Base-by-base conservation (phyloP, 1,284 basidiomycete genomes). In the Pulchroboletus neoregius region DNA sequence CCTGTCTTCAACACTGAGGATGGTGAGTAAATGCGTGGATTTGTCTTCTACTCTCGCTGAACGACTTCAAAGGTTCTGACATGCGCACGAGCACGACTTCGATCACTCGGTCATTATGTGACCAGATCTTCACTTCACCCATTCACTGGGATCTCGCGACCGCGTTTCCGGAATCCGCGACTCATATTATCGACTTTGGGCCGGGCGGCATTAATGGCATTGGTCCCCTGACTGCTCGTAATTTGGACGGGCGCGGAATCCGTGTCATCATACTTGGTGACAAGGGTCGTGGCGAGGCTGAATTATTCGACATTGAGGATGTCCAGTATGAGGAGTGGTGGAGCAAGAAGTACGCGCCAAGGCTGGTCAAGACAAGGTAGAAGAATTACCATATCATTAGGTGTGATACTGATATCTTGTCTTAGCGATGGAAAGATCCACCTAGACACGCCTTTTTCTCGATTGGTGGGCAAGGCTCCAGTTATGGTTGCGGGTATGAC, bases 401-500 rank as follows among this genome's bases (percentile, higher is more conserved):
- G 27, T 45, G 43, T 48, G 39, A 30, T 46, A 41, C 28, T 60
- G 30, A 55, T 53, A 8, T 51, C 11, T 50, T 15, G 38, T 43
- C 10, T 31, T 46, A 93, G 89, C 55, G 91, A 96, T 68, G 94
- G 94, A 39, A 85, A 82, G 54, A 72, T 97, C 46, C 85, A 94
- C 65, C 79, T 99, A 60, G 94, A 99, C 68, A 98, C 95, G 0
- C 88, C 93, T 6, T 95, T 96, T 78, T 96, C 94, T 45, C 89
- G 95, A 53, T 80, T 98, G 41, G 72, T 98, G 30, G 92, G 93
- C 57, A 97, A 97, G 72, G 84, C 95, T 1, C 95, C 95, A 15
- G 87, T 99, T 68, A 98, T 97, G 94, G 93, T 99, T 39, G 93
- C 93, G 39, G 96, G 95, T 55, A 99, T 99, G 96, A 96, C 94